Evolutionary conservation across 176 grass and related monocot genomes (phyloP), one percentile per base, ranked within the genome.

Genomic region (Guadua angustifolia): DNA sequence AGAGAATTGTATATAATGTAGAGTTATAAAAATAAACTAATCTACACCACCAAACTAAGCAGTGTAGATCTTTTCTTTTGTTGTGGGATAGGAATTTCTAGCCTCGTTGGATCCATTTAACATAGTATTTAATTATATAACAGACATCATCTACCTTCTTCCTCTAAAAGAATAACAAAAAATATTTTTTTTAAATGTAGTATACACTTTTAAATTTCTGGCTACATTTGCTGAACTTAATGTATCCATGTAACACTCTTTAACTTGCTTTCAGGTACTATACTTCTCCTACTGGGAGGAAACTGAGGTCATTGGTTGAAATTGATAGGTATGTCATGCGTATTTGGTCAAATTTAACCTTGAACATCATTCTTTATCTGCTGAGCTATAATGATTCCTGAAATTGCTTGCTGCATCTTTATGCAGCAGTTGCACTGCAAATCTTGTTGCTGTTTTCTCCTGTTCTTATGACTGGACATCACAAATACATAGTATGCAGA

Each of bases 281-380:
- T 76, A 86, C 77, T 84, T 68, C 92, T 85, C 92, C 92, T 83
- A 82, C 92, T 59, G 89, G 84, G 21, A 94, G 88, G 87, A 94
- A 87, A 78, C 52, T 94, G 70, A 75, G 92, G 73, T 94, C 92
- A 56, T 80, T 89, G 77, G 92, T 94, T 87, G 92, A 94, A 87
- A 32, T 94, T 82, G 89, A 94, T 71, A 91, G 81, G 92, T 94
- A 85, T 38, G 44, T 7, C 44, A 60, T 63, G 17, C 24, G n/a
- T 14, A 43, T 70, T 77, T 80, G n/a, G 18, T 78, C 16, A 75
- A 51, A 39, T 7, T 66, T n/a, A 29, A 11, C 24, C 17, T 81
- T 22, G 15, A 49, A 12, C 39, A 13, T 33, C 38, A 49, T 75
- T 66, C 13, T 76, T 87, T 73, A 39, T 75, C 63, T 0, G 25